phyloP scores from a whole-genome alignment of 1,284 basidiomycete genomes.

The Cryptococcus wingfieldii region DNA sequence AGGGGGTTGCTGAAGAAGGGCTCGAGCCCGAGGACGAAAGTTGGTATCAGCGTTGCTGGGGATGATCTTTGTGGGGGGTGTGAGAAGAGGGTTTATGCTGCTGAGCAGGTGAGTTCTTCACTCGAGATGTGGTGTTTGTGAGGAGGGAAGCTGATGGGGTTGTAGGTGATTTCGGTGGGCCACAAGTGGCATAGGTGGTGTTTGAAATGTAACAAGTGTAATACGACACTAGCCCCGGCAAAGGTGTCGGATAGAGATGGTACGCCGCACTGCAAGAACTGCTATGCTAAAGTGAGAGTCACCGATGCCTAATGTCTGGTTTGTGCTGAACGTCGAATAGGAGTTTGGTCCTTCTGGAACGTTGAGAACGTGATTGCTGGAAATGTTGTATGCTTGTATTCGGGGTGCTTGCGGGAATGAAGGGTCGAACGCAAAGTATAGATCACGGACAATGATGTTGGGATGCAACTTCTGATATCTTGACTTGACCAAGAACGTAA shows the following conservation, averaged over 20 bases:
- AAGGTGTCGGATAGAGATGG: conserved; percentile 58
- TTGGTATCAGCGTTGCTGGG: conserved; percentile 31
- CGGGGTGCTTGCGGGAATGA: too few relatives aligned
- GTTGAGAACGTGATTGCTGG: neutral
- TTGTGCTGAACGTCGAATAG: neutral
- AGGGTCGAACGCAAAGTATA: too few relatives aligned
- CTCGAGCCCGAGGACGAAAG: conserved; percentile 36
- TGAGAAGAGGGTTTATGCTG: conserved; percentile 47
- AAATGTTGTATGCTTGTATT: too few relatives aligned
- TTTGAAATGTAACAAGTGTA: conserved; percentile 40
- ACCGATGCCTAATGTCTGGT: neutral
- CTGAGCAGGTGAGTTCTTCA: conserved; percentile 40
- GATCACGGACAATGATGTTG: too few relatives aligned
- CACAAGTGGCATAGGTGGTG: conserved; percentile 46
- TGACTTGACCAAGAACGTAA: too few relatives aligned
- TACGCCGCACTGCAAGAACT: conserved; percentile 44
- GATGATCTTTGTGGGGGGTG: conserved; percentile 42
- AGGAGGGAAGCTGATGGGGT: neutral
- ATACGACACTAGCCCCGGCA: conserved; percentile 37
- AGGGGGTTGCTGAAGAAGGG: conserved; percentile 28
- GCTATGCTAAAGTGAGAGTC: conserved; percentile 40
- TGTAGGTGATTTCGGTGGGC: conserved; percentile 28
- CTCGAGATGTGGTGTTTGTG: neutral
- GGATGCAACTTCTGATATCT: too few relatives aligned
- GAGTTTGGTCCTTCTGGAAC: conserved; percentile 2